Percentiles rank a stretch among this genome's conserved stretches.
phyloP scores from a whole-genome alignment of 164 flowering plant species.

The Dillenia suffruticosa region DNA sequence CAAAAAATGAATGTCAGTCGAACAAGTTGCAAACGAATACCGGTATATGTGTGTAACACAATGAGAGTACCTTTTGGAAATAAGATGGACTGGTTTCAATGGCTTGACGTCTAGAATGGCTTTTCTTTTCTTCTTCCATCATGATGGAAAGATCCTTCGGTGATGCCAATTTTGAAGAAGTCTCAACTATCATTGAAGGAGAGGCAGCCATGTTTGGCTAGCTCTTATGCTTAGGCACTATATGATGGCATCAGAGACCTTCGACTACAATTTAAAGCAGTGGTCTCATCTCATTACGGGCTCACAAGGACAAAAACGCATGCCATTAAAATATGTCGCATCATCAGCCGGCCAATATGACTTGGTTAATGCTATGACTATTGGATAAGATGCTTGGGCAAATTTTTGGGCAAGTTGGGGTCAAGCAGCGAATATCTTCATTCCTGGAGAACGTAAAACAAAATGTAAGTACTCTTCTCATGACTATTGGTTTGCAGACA shows the following conservation, averaged over 20 bases:
- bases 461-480: too few species aligned
- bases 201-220: constrained; percentile 5
- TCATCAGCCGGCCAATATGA: too few species aligned
- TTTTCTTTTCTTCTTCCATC: constrained; percentile 5
- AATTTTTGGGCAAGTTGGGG: too few species aligned
- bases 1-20: background rate
- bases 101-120: background rate
- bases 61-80: constrained; percentile 10
- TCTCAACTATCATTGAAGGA: background rate
- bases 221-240: background rate
- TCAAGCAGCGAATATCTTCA: too few species aligned
- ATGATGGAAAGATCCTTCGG: constrained; percentile 1
- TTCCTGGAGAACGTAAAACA: too few species aligned
- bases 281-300: too few species aligned
- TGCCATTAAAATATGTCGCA: too few species aligned
- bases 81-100: background rate
- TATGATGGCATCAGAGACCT: background rate
- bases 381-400: too few species aligned
- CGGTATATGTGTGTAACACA: background rate
- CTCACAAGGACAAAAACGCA: too few species aligned
- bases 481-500: too few species aligned
- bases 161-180: constrained; percentile 1
- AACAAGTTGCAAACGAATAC: too few species aligned
- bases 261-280: background rate
- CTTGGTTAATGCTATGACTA: too few species aligned